Percentiles rank a stretch among this genome's conserved stretches.
phyloP scores from a whole-genome alignment of 768 basidiomycete genomes.

The Leccinum rimulosum region DNA sequence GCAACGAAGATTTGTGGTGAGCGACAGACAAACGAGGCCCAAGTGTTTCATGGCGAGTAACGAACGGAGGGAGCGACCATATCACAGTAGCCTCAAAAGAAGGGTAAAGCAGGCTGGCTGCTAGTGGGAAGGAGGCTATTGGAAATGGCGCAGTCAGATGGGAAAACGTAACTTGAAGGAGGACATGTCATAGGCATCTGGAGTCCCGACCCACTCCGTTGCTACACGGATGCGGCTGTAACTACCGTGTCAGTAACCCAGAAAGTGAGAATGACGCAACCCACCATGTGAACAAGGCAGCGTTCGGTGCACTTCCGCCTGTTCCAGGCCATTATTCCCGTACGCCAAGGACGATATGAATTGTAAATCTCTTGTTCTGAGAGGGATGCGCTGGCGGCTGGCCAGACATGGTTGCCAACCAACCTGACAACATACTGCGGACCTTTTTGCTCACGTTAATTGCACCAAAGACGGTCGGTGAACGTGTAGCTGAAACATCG shows the following conservation, averaged over 20 bases:
- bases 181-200: conserved; percentile 4
- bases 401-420: not conserved
- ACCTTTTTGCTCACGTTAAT: not conserved
- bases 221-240: conserved; percentile 18
- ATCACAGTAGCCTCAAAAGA: conserved; percentile 29
- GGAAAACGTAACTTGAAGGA: conserved; percentile 16
- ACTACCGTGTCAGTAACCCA: conserved; percentile 16
- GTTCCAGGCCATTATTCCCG: not conserved
- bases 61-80: conserved; percentile 31
- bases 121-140: conserved; percentile 18
- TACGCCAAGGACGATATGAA: not conserved
- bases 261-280: not conserved
- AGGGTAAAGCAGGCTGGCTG: conserved; percentile 47
- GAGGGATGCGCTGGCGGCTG: not conserved
- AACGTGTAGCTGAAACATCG: conserved; percentile 4
- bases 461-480: not conserved
- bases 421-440: not conserved
- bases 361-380: not conserved
- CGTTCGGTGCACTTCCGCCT: not conserved
- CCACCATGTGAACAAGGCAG: not conserved
- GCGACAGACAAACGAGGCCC: conserved; percentile 64
- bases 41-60: conserved; percentile 34
- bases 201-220: conserved; percentile 9
- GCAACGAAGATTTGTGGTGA: conserved; percentile 71
- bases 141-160: conserved; percentile 24